phyloP scores from a whole-genome alignment of 352 stramenopile genomes.

The Phytopythium boreale region DNA sequence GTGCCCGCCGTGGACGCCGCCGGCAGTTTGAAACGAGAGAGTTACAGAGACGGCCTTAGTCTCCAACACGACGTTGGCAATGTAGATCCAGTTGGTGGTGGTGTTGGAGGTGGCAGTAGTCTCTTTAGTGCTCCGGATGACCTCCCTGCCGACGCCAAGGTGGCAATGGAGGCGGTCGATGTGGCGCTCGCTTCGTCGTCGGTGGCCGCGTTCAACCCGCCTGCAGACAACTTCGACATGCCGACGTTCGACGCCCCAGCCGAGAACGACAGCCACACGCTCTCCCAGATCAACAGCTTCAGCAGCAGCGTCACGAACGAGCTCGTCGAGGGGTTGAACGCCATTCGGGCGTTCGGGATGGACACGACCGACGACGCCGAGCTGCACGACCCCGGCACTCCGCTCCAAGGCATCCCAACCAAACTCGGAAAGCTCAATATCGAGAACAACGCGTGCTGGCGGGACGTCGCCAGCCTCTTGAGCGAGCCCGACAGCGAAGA shows the following conservation, averaged over 20 bases:
- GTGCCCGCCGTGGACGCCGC: constrained; percentile 2
- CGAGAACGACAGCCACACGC: constrained; percentile 2
- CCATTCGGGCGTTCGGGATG: constrained; percentile 1
- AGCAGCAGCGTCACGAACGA: neutral
- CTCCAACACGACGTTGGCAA: constrained; percentile 6
- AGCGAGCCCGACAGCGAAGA: constrained; percentile 6
- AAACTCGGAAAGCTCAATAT: constrained; percentile 10
- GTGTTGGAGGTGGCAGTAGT: neutral
- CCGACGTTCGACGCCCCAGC: neutral
- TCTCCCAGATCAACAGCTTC: constrained; percentile 7
- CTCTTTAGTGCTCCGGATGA: neutral
- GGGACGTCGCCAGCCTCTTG: constrained; percentile 3
- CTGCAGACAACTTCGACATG: neutral
- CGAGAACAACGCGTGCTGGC: constrained; percentile 2
- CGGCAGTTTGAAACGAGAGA: neutral
- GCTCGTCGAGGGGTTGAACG: neutral
- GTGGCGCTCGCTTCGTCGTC: neutral
- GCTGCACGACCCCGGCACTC: constrained; percentile 1
- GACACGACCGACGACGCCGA: neutral
- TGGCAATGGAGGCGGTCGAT: neutral
- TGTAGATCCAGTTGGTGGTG: neutral
- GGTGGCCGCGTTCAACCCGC: neutral
- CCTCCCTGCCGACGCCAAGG: neutral
- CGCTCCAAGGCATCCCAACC: constrained; percentile 4
- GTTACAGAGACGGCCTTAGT: constrained; percentile 1